These are phyloP conservation scores for Ramularia collo-cygni DNA, from an alignment of 2,329 filamentous ascomycete genomes.

Conservation along the genomic window DNA sequence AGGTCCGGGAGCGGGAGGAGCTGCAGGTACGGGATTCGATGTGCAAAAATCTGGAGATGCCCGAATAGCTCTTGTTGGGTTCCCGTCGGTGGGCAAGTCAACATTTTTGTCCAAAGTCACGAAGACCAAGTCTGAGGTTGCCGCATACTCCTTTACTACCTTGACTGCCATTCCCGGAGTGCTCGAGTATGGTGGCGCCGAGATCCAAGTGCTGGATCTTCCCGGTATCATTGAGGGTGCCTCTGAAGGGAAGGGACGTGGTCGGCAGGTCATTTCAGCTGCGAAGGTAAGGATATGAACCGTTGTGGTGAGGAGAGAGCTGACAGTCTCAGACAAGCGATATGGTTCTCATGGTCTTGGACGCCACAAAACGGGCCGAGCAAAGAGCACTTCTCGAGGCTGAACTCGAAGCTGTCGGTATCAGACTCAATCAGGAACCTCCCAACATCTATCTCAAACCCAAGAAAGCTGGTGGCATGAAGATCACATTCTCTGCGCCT, in stretches of 20 bases:
- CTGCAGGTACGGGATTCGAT: slow-evolving; percentile 73
- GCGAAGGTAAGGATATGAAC: slow-evolving; percentile 57
- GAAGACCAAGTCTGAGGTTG: slow-evolving; percentile 93
- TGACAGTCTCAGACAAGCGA: slow-evolving; percentile 64
- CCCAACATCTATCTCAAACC: slow-evolving; percentile 97
- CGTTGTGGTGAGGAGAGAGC: neutral
- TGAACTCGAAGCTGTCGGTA: slow-evolving; percentile 91
- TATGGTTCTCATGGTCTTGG: slow-evolving; percentile 90
- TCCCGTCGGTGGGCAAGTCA: slow-evolving; percentile 96
- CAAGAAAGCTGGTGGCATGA: slow-evolving; percentile 97
- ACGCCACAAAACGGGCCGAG: slow-evolving; percentile 93
- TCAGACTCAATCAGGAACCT: slow-evolving; percentile 82
- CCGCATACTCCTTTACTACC: slow-evolving; percentile 95
- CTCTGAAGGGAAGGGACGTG: slow-evolving; percentile 89
- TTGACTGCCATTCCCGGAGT: slow-evolving; percentile 96
- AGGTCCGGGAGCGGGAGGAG: slow-evolving; percentile 66
- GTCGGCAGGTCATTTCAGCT: slow-evolving; percentile 91
- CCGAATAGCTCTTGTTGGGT: slow-evolving; percentile 94
- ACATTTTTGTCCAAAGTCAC: slow-evolving; percentile 99
- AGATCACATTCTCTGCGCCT: slow-evolving; percentile 87
- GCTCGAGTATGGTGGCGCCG: slow-evolving; percentile 92
- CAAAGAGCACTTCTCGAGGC: slow-evolving; percentile 84
- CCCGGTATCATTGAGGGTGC: slow-evolving; percentile 98
- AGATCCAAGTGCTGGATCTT: slow-evolving; percentile 95
- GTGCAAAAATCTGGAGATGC: slow-evolving; percentile 96